Base-by-base conservation (phyloP, 140 eudicot species). In the Senecio squalidus region DNA sequence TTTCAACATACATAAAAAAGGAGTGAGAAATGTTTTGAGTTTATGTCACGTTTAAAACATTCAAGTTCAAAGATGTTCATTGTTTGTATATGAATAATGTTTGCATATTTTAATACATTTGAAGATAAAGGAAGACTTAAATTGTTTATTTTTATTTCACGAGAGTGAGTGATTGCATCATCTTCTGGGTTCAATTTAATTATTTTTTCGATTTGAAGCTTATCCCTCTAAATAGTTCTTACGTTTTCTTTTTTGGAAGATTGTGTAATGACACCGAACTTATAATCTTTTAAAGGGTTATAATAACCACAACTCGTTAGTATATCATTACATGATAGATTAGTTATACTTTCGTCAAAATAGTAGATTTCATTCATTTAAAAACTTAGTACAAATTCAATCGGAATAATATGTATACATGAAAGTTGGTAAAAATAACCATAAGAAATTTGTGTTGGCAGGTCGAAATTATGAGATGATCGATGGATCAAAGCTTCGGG, bases 91-190 rank as follows among this genome's bases (percentile, higher is more conserved):
- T 5, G 10, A 2, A 33, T 14, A 33, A 50, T 50, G 13, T 2
- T 25, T 40, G 16, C 28, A 23, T 23, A 14, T 47, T 16, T 14
- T 61, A 62, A 52, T 65, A 26, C 61, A 39, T n/a, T n/a, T 65
- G 30, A 26, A 53, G 54, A 65, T 39, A 53, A 44, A 43, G 1
- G 67, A 45, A 6, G 44, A 31, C 25, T 53, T 14, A 14, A 36
- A 36, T 36, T 23, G 17, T 17, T 18, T 23, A 64, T 64, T 64
- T 65, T 14, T 0, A 17, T 47, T 13, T 46, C n/a, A n/a, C 13
- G 41, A 64, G 52, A 51, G 70, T 25, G 70, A 29, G 20, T 15
- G 52, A 23, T 64, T 51, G 40, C 53, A 27, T 64, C 61, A 64
- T 51, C 57, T 25, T 50, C 25, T n/a, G n/a, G n/a, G n/a, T n/a